These are phyloP conservation scores for Arthroderma sp. DNA, from an alignment of 2,329 filamentous ascomycete species.

Conservation along the genomic window DNA sequence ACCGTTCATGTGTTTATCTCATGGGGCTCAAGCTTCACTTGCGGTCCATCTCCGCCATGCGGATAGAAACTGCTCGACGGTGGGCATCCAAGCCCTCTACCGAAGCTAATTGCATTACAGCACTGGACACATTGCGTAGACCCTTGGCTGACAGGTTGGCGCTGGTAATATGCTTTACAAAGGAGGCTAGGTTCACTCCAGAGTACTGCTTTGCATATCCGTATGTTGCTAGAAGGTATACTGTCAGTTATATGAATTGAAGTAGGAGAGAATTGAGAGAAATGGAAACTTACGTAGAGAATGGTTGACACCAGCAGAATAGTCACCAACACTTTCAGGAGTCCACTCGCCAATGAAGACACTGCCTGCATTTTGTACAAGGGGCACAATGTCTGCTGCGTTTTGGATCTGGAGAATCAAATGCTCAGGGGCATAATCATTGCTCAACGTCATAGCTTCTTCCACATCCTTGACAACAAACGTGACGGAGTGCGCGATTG, in stretches of 20 bases:
- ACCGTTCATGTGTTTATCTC: neutral
- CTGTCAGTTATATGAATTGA: constrained; percentile 16
- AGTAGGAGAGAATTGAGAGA: neutral
- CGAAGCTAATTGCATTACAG: constrained; percentile 89
- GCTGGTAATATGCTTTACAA: constrained; percentile 96
- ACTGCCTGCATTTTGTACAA: constrained; percentile 86
- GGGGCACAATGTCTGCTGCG: constrained; percentile 59
- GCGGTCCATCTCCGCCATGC: constrained; percentile 22
- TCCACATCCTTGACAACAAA: constrained; percentile 59
- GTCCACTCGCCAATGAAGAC: constrained; percentile 96
- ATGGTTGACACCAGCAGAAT: constrained; percentile 96
- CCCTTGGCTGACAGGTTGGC: constrained; percentile 79
- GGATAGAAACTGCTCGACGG: constrained; percentile 57
- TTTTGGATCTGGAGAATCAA: constrained; percentile 80
- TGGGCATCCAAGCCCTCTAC: constrained; percentile 94
- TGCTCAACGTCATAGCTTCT: constrained; percentile 72
- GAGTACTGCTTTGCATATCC: constrained; percentile 98
- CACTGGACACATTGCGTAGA: constrained; percentile 68
- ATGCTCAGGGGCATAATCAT: constrained; percentile 92
- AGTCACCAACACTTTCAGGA: constrained; percentile 93
- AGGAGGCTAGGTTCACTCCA: constrained; percentile 88
- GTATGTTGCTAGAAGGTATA: constrained; percentile 60
- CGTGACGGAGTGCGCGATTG: constrained; percentile 85
- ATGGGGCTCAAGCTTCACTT: neutral
- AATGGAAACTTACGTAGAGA: constrained; percentile 64